Conservation (phyloP, 441 rosid genomes). For the Raphanus hybrid region DNA sequence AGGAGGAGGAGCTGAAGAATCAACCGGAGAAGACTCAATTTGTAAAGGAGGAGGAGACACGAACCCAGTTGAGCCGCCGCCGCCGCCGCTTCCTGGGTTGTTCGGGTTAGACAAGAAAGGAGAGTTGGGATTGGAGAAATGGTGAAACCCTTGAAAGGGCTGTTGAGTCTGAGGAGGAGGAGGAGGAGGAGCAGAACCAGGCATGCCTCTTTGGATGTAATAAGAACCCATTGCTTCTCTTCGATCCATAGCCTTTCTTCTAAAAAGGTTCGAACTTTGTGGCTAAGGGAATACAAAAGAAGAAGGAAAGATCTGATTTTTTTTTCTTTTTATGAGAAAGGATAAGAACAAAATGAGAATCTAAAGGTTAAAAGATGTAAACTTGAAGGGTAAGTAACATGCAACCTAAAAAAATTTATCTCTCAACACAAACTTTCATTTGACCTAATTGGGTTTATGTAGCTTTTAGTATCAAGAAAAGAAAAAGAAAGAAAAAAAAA, state of each 20-base stretch:
- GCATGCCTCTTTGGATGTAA: conserved; percentile 80
- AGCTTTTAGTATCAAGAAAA: conserved; percentile 32
- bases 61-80: conserved; percentile 41
- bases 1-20: conserved; percentile 43
- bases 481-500: conserved; percentile 6
- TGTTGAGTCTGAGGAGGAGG: conserved; percentile 48
- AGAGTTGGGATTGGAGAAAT: conserved; percentile 46
- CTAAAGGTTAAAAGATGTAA: no score
- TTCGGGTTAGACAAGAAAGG: no score
- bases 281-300: conserved; percentile 31
- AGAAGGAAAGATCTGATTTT: conserved; percentile 2
- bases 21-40: conserved; percentile 56
- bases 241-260: conserved; percentile 73
- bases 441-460: not conserved
- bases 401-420: no score
- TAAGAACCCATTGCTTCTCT: conserved; percentile 87
- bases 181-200: conserved; percentile 49
- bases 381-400: no score
- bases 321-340: conserved; percentile 5
- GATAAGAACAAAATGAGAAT: no score
- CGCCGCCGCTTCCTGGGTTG: conserved; percentile 3
- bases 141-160: conserved; percentile 62
- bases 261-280: conserved; percentile 32
- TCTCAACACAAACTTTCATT: no score
- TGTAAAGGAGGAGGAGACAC: conserved; percentile 62